Evolutionary conservation across 2,329 filamentous ascomycete species (phyloP).

Genomic region (Aspergillus clavatus): DNA sequence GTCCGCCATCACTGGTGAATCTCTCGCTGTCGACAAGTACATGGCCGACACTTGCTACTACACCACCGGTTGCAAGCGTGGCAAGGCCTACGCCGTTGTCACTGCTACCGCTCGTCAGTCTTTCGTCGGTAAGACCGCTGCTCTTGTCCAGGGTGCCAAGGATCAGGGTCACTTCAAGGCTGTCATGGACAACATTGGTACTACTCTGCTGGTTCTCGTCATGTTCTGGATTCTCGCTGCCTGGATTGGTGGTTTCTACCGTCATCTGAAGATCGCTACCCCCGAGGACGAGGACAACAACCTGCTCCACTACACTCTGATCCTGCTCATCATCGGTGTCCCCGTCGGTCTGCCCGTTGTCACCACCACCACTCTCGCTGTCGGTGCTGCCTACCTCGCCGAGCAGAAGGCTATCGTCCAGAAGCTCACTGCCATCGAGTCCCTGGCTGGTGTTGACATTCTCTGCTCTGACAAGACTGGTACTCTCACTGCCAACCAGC

Average conservation of each 20-base stretch:
- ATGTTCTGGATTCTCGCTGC: conserved; percentile 70
- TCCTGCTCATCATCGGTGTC: conserved; percentile 72
- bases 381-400: conserved; percentile 71
- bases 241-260: conserved; percentile 78
- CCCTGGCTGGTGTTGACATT: conserved; percentile 68
- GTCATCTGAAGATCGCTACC: conserved; percentile 56
- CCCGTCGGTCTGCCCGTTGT: conserved; percentile 76
- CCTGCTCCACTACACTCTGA: conserved; percentile 63
- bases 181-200: conserved; percentile 78
- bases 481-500: conserved; percentile 59
- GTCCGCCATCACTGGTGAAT: conserved; percentile 77
- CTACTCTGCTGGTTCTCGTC: conserved; percentile 67
- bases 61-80: conserved; percentile 76
- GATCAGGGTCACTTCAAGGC: conserved; percentile 77
- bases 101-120: conserved; percentile 64
- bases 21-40: conserved; percentile 57
- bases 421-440: conserved; percentile 75
- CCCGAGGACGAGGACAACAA: conserved; percentile 54
- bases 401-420: conserved; percentile 75
- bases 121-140: conserved; percentile 72
- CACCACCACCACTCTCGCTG: conserved; percentile 70
- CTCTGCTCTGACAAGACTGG: conserved; percentile 80
- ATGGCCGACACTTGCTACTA: conserved; percentile 73
- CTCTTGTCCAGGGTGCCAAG: conserved; percentile 68
- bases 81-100: conserved; percentile 67